Evolutionary conservation across 2,329 filamentous ascomycete species (phyloP), one percentile per base, ranked within the genome.

Genomic region (Phoma sp.): DNA sequence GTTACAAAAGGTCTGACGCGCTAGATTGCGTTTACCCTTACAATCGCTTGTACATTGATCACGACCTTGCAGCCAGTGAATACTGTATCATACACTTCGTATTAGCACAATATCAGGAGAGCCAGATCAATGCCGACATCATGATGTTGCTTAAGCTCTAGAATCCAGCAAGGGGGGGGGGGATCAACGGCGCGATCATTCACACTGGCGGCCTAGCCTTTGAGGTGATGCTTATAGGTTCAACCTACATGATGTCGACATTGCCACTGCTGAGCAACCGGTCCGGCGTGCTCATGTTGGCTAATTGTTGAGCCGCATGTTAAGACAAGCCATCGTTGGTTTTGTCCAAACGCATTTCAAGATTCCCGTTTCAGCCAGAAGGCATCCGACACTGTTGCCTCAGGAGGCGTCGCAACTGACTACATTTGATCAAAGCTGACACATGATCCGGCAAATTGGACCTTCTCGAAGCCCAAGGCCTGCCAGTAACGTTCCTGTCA

Each of bases 381-480:
- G 43, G 32, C 32, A 30, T 47, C 42, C 18, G 26, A 45, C 51
- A 39, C 26, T 48, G 51, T 15, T 53, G 51, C 51, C 51, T 48
- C 51, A 53, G 33, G 38, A 32, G 43, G 43, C 45, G 43, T 53
- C 43, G 38, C 51, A 53, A 23, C 43, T 9, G 21, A 10, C 43
- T 43, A 17, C 15, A 38, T 48, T 12, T 38, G 39, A 28, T 34
- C 26, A 33, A 32, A 23, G 7, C 38, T 53, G 51, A 48, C 32
- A 48, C 51, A 48, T 4, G 7, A 39, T 6, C 20, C 30, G 14
- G 17, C 20, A 10, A 39, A 43, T 43, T 14, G 39, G 30, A 10
- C 10, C 30, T 30, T 32, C 10, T 37, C 20, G 32, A 43, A 38
- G 38, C 45, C 21, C 3, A 7, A 10, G 20, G 38, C 7, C 38